Evolutionary conservation across 1,284 basidiomycete species (phyloP), one percentile per base, ranked within the genome.

Genomic region (Ceratobasidium sp.): DNA sequence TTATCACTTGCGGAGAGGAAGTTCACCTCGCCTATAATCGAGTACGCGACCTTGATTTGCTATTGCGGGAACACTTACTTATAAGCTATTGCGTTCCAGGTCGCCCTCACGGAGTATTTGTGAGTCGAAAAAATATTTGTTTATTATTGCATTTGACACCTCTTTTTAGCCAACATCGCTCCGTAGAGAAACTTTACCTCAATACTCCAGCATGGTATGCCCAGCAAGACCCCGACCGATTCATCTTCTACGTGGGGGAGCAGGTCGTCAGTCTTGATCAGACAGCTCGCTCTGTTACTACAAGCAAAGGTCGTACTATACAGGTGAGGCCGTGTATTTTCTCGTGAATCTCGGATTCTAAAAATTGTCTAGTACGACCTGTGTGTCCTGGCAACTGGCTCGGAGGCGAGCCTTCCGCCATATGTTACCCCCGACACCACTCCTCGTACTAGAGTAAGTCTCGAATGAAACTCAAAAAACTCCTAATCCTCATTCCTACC

Each of bases 331-430:
- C 33, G 11, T 14, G n/a, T 27, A 50, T 7, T 44, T 27, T 5
- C 24, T n/a, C 8, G 41, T 2, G 24, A 48, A 22, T 22, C 14
- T 48, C 50, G 47, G 44, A 14, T 59, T 15, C 29, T 6, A 29
- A 15, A 24, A 29, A 64, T 84, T 91, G 79, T 75, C 7, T 45
- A 81, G 48, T 93, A 91, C 79, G 88, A 91, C 79, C 86, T 87
- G 62, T 89, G 89, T 50, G 83, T 92, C n/a, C 81, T 94, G 36
- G 90, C 91, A 0, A 93, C 92, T 0, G 92, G 92, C 1, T 93
- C 91, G 0, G 86, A 86, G 36, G 91, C 91, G 0, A 86, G 86
- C 0, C 83, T 93, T n/a, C 92, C 92, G 0, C 84, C 88, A 0
- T 93, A 91, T 79, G 83, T 89, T 47, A 83, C 87, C 4, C 80